These are phyloP conservation scores for Herpotrichia juniperi DNA, from an alignment of 2,329 filamentous ascomycete species.

Conservation along the genomic window DNA sequence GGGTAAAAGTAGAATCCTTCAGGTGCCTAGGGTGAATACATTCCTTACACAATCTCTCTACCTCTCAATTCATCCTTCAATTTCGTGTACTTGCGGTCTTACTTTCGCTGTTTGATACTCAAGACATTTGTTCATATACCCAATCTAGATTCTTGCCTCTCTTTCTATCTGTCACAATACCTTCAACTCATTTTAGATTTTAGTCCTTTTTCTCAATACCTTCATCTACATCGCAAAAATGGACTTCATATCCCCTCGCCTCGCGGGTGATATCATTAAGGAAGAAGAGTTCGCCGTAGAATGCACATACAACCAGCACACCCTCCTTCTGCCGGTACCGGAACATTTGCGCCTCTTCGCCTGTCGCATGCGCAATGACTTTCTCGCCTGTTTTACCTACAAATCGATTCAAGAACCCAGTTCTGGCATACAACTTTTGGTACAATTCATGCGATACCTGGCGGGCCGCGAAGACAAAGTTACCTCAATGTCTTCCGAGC, in stretches of 20 bases:
- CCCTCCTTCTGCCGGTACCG: conserved; percentile 8
- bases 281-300: conserved; percentile 16
- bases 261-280: conserved; percentile 2
- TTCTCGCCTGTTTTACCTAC: conserved; percentile 12
- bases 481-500: conserved; percentile 14
- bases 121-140: background rate
- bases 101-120: conserved; percentile 2
- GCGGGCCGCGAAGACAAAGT: conserved; percentile 14
- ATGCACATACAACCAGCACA: conserved; percentile 7
- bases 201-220: background rate
- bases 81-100: background rate
- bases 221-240: conserved; percentile 1
- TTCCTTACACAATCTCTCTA: background rate
- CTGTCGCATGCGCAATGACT: conserved; percentile 16
- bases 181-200: no score
- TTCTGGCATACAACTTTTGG: conserved; percentile 16
- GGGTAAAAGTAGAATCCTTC: no score
- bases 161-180: background rate
- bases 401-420: conserved; percentile 13
- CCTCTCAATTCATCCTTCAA: background rate
- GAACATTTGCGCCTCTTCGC: conserved; percentile 15
- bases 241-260: conserved; percentile 13
- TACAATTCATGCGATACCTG: conserved; percentile 16
- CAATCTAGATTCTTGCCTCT: background rate
- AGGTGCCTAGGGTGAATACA: background rate